phyloP scores from a whole-genome alignment of 2,329 filamentous ascomycete genomes.

The Fusarium sp. region DNA sequence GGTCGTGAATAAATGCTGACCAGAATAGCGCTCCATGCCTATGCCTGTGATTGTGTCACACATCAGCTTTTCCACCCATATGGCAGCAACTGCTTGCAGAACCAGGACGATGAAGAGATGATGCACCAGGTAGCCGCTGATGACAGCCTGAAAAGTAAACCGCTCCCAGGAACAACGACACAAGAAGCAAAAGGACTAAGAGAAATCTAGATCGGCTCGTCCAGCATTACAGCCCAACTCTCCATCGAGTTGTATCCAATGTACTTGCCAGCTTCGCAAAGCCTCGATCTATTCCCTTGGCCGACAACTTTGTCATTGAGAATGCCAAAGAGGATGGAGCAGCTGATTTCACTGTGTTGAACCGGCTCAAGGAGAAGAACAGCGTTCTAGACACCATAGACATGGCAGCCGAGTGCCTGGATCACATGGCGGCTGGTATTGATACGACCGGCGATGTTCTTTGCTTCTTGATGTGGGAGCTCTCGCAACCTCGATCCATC shows the following conservation, averaged over 20 bases:
- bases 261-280: slow-evolving; percentile 62
- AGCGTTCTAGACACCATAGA: slow-evolving; percentile 62
- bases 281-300: slow-evolving; percentile 68
- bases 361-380: slow-evolving; percentile 66
- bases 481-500: slow-evolving; percentile 69
- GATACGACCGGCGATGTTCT: slow-evolving; percentile 78
- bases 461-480: slow-evolving; percentile 78
- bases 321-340: slow-evolving; percentile 59
- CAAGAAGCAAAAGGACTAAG: slow-evolving; percentile 16
- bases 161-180: neutral
- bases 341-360: slow-evolving; percentile 67
- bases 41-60: slow-evolving; percentile 76
- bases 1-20: slow-evolving; percentile 28
- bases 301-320: slow-evolving; percentile 68
- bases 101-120: slow-evolving; percentile 68
- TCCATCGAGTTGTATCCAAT: slow-evolving; percentile 61
- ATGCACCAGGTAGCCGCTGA: slow-evolving; percentile 78
- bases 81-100: slow-evolving; percentile 69
- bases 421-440: slow-evolving; percentile 79
- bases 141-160: slow-evolving; percentile 73
- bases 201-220: slow-evolving; percentile 65
- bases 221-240: slow-evolving; percentile 65
- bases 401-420: slow-evolving; percentile 75
- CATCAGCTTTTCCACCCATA: slow-evolving; percentile 77
- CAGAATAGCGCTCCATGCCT: slow-evolving; percentile 66